Evolutionary conservation across 108 stramenopile species (phyloP), one percentile per base, ranked within the genome.

Genomic region (Aurantiochytrium sp.): DNA sequence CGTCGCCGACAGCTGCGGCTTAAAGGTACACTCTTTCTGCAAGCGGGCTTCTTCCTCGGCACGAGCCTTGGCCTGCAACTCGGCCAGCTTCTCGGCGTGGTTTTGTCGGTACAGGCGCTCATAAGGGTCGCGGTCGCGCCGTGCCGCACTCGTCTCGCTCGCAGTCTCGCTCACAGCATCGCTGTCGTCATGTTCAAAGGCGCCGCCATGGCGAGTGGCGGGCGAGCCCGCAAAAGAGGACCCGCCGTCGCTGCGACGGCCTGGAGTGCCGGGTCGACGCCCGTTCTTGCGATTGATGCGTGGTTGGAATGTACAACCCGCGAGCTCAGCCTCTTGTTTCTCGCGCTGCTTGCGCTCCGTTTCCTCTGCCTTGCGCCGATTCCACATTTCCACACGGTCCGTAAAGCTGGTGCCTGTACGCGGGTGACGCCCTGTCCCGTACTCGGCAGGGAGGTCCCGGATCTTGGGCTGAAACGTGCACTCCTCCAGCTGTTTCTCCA

Each of bases 401-500:
- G 58, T 51, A 45, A 92, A 92, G 8, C 88, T 90, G 25, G 60
- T 47, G 23, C 88, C 59, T 28, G 43, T 89, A 16, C 90, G 89
- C 18, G 88, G 44, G 58, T 44, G 59, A 5, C 57, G 29, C 6
- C 57, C 12, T 8, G n/a, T 72, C 12, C 87, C 42, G 21, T 90
- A 91, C 91, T 90, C 89, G 88, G 71, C 29, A 18, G 91, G 91
- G n/a, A 91, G 69, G 44, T 87, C 91, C 23, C 90, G 90, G 49
- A 90, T 90, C 90, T 92, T 71, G 19, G 93, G 93, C 57, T 87
- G 59, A 55, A 93, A 93, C 5, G 93, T 93, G 90, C 93, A 93
- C 90, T 93, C 93, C 51, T 76, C 88, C 91, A 91, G 72, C 23
- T 91, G 88, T 45, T 90, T 88, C 73, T 64, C 90, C 42, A 90